Base-by-base conservation (phyloP, 2,329 filamentous ascomycete species). In the Clarireedia paspali region DNA sequence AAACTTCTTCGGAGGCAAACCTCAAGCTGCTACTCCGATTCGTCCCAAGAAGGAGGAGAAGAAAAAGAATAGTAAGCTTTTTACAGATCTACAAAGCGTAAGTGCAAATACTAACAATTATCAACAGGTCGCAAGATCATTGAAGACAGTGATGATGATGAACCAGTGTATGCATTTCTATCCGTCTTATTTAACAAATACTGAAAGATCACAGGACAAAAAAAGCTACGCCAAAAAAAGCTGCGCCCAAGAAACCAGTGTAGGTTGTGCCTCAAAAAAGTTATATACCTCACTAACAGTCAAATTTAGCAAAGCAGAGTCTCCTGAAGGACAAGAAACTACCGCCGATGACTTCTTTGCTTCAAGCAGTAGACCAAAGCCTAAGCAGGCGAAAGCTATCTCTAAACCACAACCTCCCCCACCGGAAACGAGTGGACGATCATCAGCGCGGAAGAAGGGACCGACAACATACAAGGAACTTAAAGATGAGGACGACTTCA, bases 1-100 rank as follows among this genome's bases (percentile, higher is more conserved):
- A 68, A 90, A 79, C 65, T 97, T 96, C 73, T 96, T 97, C 75
- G 84, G 87, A 55, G 83, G 87, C 59, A 91, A 91, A 71, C 34
- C 51, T 30, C 42, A n/a, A 39, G 20, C 23, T 20, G 36, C 51
- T 61, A 74, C 78, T 46, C 74, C 79, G 15, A 72, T 77, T 58
- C 71, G 71, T 61, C 70, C 71, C 6, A 59, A 56, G n/a, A 67
- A 67, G 57, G 70, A 71, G 55, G 62, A 65, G 65, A 63, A 70
- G 67, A 67, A 64, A 49, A 60, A 62, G 58, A 62, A 59, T 53
- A 70, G 66, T 67, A 57, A 61, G 61, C 38, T 44, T 39, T 23
- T 50, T 20, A 15, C 15, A 17, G 9, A 4, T 9, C 39, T 15
- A 40, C 14, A 5, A 47, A 57, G 51, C 53, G n/a, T 26, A 6